Evolutionary conservation across 1,284 basidiomycete genomes (phyloP), one percentile per base, ranked within the genome.

Genomic region (Blastosporella zonata): DNA sequence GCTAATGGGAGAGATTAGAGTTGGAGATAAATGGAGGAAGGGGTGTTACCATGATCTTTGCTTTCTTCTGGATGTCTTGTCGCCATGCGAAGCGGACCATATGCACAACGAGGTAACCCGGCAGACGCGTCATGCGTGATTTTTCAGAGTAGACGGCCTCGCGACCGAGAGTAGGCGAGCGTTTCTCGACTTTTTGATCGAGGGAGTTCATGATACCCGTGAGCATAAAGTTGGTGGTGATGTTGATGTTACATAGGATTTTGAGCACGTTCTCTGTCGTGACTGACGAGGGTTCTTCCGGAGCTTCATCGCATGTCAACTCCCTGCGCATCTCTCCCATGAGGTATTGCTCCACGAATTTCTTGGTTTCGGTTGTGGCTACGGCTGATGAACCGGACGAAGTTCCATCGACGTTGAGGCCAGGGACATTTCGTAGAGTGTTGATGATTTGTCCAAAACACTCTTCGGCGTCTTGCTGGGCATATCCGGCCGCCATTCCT

Each of bases 391-490:
- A 13, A 52, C 23, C 65, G 65, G 21, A 55, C 52, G 13, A 66
- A 13, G 49, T 46, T 20, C 53, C 36, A 7, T 53, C 54, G n/a
- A 50, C 42, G 18, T 66, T 49, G 28, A 70, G 57, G 8, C 77
- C 58, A 61, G 74, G 78, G 2, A 96, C 75, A 6, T 82, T 78
- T 52, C 85, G 81, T 17, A 98, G 73, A 0, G 87, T 80, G 46
- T 87, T 85, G n/a, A 94, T 71, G 54, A 98, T 82, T 49, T 89
- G 82, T 1, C 81, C 82, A 79, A 91, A 97, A 53, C 92, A 97
- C 67, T 99, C 96, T 63, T 98, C 96, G 10, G 96, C 96, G 64
- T 99, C 96, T 76, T 98, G 96, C 67, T 98, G 96, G 1, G 94
- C 87, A 60, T 84, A 96, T 5, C 77, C 77, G 1, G 62, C 62